phyloP scores from a whole-genome alignment of 495 filamentous ascomycete genomes.

The Xylaria grammica region DNA sequence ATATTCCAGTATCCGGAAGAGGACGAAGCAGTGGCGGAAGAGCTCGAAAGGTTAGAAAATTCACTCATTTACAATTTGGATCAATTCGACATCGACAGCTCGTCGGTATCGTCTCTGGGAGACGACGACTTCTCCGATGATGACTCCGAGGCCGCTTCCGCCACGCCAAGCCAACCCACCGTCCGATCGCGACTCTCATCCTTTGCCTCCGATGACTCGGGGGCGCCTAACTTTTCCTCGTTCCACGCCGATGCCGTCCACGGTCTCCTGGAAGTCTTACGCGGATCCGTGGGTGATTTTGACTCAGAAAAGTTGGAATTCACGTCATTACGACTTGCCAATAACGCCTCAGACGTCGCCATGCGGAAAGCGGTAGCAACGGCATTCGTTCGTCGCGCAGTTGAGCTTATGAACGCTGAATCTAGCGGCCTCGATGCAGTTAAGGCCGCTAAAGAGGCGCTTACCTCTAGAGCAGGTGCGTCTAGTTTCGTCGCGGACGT shows the following conservation, averaged over 20 bases:
- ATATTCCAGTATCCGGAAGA: conserved; percentile 56
- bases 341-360: conserved; percentile 85
- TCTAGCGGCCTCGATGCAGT: conserved; percentile 56
- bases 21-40: conserved; percentile 49
- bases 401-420: conserved; percentile 69
- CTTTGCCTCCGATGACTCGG: conserved; percentile 57
- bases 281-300: conserved; percentile 66
- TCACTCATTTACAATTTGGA: conserved; percentile 71
- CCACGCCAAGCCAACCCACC: conserved; percentile 26
- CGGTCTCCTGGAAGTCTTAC: conserved; percentile 81
- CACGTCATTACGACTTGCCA: conserved; percentile 83
- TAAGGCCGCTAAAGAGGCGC: conserved; percentile 68
- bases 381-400: conserved; percentile 81
- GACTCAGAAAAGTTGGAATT: conserved; percentile 90
- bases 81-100: conserved; percentile 69
- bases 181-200: conserved; percentile 54
- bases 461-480: conserved; percentile 52
- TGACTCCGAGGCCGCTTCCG: conserved; percentile 35
- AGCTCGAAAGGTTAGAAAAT: conserved; percentile 44
- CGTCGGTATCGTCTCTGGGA: conserved; percentile 72
- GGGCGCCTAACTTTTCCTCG: conserved; percentile 53
- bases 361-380: conserved; percentile 84
- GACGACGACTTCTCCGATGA: conserved; percentile 50
- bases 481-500: conserved; percentile 58
- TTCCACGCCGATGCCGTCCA: conserved; percentile 89